Evolutionary conservation across 371 early-diverging fungal species (phyloP).

Genomic region (Haplosporangium sp.): DNA sequence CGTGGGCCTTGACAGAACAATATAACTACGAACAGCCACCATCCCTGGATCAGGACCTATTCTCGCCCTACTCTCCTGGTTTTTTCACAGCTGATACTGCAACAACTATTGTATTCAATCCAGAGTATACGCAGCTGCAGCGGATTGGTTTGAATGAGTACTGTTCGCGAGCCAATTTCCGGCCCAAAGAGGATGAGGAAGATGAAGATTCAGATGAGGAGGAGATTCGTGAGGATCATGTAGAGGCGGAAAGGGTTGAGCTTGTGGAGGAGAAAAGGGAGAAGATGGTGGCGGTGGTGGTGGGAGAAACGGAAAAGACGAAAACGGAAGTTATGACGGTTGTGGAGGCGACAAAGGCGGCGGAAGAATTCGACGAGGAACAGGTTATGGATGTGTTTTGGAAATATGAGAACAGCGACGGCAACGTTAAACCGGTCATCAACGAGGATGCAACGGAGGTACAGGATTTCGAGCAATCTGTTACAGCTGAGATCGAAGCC

Average conservation of each 20-base stretch:
- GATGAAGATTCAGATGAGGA: slow-evolving; percentile 26
- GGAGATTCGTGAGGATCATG: neutral
- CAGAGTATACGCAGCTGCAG: neutral
- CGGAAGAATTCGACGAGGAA: no score
- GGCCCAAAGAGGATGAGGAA: slow-evolving; percentile 36
- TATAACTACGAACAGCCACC: slow-evolving; percentile 14
- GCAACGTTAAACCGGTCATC: no score
- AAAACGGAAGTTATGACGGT: no score
- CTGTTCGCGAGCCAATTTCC: slow-evolving; percentile 9
- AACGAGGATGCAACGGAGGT: no score
- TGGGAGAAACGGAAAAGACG: no score
- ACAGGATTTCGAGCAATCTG: no score
- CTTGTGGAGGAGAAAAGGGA: no score
- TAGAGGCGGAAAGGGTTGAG: neutral
- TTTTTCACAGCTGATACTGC: slow-evolving; percentile 5
- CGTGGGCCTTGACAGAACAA: slow-evolving; percentile 11
- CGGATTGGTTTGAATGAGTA: slow-evolving; percentile 25
- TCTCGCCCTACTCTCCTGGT: slow-evolving; percentile 43
- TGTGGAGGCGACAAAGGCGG: no score
- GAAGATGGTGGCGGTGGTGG: no score
- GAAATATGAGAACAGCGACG: no score
- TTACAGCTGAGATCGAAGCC: no score
- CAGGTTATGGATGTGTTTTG: no score
- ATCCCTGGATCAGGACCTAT: slow-evolving; percentile 23
- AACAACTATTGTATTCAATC: neutral